Evolutionary conservation across 2,329 filamentous ascomycete genomes (phyloP).

Genomic region (Colletotrichum sp.): DNA sequence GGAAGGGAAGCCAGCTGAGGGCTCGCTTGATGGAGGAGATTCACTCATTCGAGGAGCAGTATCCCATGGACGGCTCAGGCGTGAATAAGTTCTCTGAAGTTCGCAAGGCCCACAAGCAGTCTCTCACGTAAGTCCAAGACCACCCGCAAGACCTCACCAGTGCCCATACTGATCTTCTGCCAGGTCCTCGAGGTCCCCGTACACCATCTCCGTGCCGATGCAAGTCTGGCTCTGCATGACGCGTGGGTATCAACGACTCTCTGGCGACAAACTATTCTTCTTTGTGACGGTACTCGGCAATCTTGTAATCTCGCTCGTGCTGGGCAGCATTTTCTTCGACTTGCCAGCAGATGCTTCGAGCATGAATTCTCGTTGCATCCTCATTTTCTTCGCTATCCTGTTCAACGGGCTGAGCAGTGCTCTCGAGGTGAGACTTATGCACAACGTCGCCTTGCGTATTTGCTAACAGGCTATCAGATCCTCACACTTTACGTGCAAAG

Average conservation of each 20-base stretch:
- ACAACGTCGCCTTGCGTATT: rapidly evolving
- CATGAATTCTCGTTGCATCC: constrained; percentile 50
- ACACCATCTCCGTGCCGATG: constrained; percentile 66
- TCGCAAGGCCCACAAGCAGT: constrained; percentile 45
- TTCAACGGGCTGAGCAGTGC: constrained; percentile 32
- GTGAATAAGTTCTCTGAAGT: background rate
- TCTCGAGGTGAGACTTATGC: constrained; percentile 14
- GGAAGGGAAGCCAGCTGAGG: constrained; percentile 29
- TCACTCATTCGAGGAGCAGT: background rate
- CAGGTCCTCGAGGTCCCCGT: constrained; percentile 41
- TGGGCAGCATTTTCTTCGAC: constrained; percentile 71
- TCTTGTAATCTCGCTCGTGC: constrained; percentile 50
- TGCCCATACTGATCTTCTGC: background rate
- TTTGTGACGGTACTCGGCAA: constrained; percentile 57
- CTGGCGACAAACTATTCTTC: constrained; percentile 69
- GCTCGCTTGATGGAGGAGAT: background rate
- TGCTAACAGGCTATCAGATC: background rate
- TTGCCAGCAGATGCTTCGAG: constrained; percentile 53
- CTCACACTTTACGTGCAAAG: constrained; percentile 26
- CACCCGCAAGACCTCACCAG: rapidly evolving
- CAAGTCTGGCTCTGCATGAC: constrained; percentile 64
- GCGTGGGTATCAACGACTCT: constrained; percentile 58
- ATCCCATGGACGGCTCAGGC: constrained; percentile 2
- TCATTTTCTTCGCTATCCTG: constrained; percentile 34
- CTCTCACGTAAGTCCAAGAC: constrained; percentile 44